A percentile compares a stretch with the other conserved stretches of the same genome.
Evolutionary conservation across 352 stramenopile species (phyloP).

Genomic region (Plasmopara halstedii): DNA sequence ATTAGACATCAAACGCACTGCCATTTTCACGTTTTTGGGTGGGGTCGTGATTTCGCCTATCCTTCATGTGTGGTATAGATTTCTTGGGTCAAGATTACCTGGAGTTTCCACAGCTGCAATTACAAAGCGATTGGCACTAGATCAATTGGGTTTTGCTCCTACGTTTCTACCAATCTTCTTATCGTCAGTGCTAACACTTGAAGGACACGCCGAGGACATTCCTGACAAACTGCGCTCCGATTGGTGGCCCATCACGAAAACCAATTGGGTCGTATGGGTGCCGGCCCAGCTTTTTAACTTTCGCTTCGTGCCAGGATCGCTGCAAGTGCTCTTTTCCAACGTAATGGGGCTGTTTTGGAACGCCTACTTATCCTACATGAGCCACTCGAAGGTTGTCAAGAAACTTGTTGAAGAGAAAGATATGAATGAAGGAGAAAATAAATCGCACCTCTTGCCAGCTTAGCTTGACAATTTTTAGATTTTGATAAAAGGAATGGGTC

Average conservation of each 20-base stretch:
- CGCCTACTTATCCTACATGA: conserved; percentile 74
- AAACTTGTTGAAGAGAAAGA: conserved; percentile 6
- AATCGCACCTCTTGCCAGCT: too few relatives aligned
- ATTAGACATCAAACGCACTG: conserved; percentile 42
- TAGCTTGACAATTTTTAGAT: neutral
- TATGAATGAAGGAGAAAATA: too few relatives aligned
- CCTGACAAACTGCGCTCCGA: conserved; percentile 55
- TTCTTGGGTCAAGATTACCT: conserved; percentile 35
- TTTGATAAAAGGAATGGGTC: neutral
- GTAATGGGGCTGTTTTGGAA: conserved; percentile 79
- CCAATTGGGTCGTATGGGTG: conserved; percentile 80
- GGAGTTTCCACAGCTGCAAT: conserved; percentile 31
- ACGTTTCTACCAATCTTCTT: conserved; percentile 73
- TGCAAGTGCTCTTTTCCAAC: conserved; percentile 83
- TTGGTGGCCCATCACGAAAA: conserved; percentile 71
- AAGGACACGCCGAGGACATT: conserved; percentile 42
- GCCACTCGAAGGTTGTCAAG: conserved; percentile 31
- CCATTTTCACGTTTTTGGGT: conserved; percentile 63
- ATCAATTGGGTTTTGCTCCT: conserved; percentile 74
- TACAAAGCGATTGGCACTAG: conserved; percentile 59
- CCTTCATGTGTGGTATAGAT: conserved; percentile 75
- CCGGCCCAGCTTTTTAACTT: conserved; percentile 79
- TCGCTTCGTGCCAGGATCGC: conserved; percentile 57
- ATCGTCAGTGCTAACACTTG: conserved; percentile 51
- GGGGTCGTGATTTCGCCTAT: conserved; percentile 58